Evolutionary conservation across 306 rosid species (phyloP).

Genomic region (Rosa chinensis): DNA sequence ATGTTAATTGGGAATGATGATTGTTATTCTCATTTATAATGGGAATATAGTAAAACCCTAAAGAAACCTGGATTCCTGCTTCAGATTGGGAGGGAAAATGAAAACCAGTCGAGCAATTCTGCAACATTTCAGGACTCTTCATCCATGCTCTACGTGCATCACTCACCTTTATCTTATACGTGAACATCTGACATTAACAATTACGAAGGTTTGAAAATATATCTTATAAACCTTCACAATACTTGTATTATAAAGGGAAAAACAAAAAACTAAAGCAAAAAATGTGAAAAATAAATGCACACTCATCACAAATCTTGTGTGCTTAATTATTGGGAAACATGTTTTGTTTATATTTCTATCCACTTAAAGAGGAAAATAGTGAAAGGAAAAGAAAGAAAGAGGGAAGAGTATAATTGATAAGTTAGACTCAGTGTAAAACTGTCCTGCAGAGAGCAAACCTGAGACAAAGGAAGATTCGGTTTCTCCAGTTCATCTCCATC

Average conservation of each 20-base stretch:
- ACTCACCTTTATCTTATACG: slow-evolving; percentile 62
- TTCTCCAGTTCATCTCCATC: slow-evolving; percentile 58
- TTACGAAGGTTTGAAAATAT: not conserved
- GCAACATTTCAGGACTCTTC: slow-evolving; percentile 70
- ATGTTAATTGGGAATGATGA: slow-evolving; percentile 6
- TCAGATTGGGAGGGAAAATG: slow-evolving; percentile 54
- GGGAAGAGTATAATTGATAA: not conserved
- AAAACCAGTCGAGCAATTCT: slow-evolving; percentile 84
- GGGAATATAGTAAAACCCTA: slow-evolving; percentile 9
- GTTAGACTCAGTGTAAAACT: slow-evolving; percentile 1
- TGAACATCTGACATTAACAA: slow-evolving; percentile 56
- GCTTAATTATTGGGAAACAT: not conserved
- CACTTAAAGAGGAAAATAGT: not conserved
- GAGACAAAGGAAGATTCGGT: slow-evolving; percentile 46
- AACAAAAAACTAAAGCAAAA: not conserved
- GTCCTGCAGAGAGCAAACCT: slow-evolving; percentile 49
- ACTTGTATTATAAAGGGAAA: not conserved
- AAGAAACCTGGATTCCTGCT: slow-evolving; percentile 56
- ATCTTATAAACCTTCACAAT: not conserved
- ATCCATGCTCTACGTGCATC: slow-evolving; percentile 83
- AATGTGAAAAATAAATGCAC: not conserved
- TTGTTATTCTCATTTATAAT: slow-evolving; percentile 9
- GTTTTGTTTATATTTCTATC: not conserved
- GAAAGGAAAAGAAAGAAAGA: not conserved
- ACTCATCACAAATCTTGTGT: not conserved